Base-by-base conservation (phyloP, 805 yeast species). In the Kregervanrija delftensis region DNA sequence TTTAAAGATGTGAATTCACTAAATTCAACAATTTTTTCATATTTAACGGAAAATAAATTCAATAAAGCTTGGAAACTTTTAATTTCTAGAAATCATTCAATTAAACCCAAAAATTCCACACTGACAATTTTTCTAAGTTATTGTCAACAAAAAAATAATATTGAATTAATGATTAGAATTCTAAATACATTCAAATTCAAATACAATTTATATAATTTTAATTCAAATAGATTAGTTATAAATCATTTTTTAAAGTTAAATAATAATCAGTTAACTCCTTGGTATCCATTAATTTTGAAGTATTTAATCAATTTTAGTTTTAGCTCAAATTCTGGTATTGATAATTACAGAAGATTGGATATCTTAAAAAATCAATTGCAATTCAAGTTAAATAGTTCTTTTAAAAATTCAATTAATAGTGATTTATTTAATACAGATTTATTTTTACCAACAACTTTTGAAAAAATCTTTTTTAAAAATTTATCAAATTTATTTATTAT, bases 21-120 rank as follows among this genome's bases (percentile, higher is more conserved):
- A 49, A 54, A 55, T 37, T 46, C 51, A 2, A 44, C 60, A 2
- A 41, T 61, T n/a, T 52, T 31, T 38, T 49, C 48, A 31, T 51
- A 46, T 30, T 35, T 51, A 16, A 15, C 37, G 6, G 43, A 41
- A 3, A 34, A 45, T 9, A 45, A 51, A 8, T 49, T 56, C 9
- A 31, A 14, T 2, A 44, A 38, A 2, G 57, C 57, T 3, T 57
- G 61, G 63, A 33, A 37, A 2, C 52, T 57, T 33, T 48, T 57
- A 53, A 5, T 15, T 6, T 15, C 32, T 3, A n/a, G 35, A 8
- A 5, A 8, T 10, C 35, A 40, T 22, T 40, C 43, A 4, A 14
- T 48, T 11, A 37, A 34, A 6, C 55, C 58, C 3, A 43, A 46
- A 28, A 37, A 45, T 40, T 50, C 59, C 6, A 59, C 61, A 12